These are phyloP conservation scores for Annulohypoxylon nitens DNA, from an alignment of 495 filamentous ascomycete species.

Conservation along the genomic window DNA sequence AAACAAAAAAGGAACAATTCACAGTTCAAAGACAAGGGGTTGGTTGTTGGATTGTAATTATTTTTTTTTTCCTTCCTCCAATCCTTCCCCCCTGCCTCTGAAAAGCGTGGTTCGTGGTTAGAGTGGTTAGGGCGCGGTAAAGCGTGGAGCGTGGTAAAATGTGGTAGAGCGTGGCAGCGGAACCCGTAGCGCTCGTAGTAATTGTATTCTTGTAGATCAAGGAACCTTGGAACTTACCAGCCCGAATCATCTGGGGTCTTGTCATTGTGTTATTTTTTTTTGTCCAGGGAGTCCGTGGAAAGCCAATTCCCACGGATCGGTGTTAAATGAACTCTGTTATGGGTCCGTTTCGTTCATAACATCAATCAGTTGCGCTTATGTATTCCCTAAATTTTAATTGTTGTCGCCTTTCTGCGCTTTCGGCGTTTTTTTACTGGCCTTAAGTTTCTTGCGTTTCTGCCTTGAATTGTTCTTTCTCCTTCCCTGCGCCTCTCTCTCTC, in stretches of 20 bases:
- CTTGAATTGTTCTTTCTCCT: background rate
- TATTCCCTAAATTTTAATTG: constrained; percentile 34
- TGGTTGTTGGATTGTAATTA: constrained; percentile 45
- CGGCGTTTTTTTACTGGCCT: background rate
- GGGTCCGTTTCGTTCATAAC: constrained; percentile 35
- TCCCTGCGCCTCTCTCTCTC: constrained; percentile 22
- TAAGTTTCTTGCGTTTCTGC: background rate
- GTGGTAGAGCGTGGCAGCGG: constrained; percentile 3
- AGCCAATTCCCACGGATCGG: constrained; percentile 45
- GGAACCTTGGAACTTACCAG: constrained; percentile 66
- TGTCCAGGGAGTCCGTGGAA: constrained; percentile 32
- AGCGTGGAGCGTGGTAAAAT: background rate
- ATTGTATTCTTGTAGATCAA: constrained; percentile 26
- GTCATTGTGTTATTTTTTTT: constrained; percentile 67
- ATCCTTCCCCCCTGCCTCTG: constrained; percentile 33
- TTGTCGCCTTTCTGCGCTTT: background rate
- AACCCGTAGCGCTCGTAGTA: background rate
- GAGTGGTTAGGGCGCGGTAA: background rate
- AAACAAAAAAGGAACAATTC: constrained; percentile 29
- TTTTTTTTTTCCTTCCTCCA: constrained; percentile 24
- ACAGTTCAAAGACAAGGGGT: constrained; percentile 40
- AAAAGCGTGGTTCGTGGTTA: constrained; percentile 24
- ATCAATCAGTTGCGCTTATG: constrained; percentile 18
- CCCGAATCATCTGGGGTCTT: constrained; percentile 81
- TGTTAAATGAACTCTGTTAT: constrained; percentile 35